These are phyloP conservation scores for Leptographium galeiforme DNA, from an alignment of 2,329 filamentous ascomycete species.

Conservation along the genomic window DNA sequence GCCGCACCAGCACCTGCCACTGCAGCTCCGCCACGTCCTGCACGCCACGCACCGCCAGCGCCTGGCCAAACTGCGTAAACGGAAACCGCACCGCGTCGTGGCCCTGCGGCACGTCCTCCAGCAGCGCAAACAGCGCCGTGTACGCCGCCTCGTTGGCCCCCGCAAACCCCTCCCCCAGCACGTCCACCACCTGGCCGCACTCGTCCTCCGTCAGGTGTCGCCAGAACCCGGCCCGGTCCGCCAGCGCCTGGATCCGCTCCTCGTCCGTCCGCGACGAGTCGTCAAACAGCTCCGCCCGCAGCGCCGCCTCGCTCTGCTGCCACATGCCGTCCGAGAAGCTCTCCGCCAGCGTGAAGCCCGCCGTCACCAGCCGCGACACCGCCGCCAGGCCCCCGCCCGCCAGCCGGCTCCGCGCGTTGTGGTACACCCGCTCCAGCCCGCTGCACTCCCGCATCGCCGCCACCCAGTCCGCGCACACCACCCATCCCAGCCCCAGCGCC, in stretches of 20 bases:
- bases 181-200: conserved; percentile 53
- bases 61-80: conserved; percentile 64
- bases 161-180: conserved; percentile 53
- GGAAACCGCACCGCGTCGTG: conserved; percentile 35
- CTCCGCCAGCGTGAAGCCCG: conserved; percentile 57
- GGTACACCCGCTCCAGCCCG: conserved; percentile 57
- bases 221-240: conserved; percentile 64
- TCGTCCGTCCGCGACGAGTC: conserved; percentile 56
- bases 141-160: conserved; percentile 44
- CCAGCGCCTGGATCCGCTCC: conserved; percentile 66
- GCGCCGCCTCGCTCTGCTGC: conserved; percentile 51
- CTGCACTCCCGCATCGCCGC: conserved; percentile 71
- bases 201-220: conserved; percentile 74
- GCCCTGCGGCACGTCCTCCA: conserved; percentile 30
- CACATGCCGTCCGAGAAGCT: conserved; percentile 56
- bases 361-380: conserved; percentile 50
- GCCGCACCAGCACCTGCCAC: conserved; percentile 63
- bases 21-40: conserved; percentile 66
- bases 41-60: conserved; percentile 59
- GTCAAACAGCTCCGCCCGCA: conserved; percentile 62
- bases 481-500: conserved; percentile 61
- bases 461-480: conserved; percentile 70
- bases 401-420: conserved; percentile 43
- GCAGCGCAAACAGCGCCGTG: conserved; percentile 32
- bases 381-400: conserved; percentile 13